phyloP scores from a whole-genome alignment of 2,329 filamentous ascomycete genomes.

The Trichophyton verrucosum region DNA sequence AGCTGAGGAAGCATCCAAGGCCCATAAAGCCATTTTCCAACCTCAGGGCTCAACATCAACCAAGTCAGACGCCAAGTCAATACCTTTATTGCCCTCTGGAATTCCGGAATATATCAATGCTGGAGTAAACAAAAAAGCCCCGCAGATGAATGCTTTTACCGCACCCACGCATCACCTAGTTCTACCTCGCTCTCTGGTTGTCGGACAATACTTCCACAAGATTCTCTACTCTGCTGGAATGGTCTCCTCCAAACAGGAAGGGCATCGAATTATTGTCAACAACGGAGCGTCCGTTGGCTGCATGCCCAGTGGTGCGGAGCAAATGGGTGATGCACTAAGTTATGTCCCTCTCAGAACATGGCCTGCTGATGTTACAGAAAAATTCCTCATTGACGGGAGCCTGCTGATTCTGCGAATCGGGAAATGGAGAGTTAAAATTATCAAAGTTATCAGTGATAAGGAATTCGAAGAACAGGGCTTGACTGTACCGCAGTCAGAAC shows the following conservation, averaged over 20 bases:
- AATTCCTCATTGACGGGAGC: slow-evolving; percentile 40
- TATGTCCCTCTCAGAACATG: slow-evolving; percentile 40
- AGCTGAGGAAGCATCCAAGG: slow-evolving; percentile 49
- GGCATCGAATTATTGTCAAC: slow-evolving; percentile 37
- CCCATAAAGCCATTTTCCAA: slow-evolving; percentile 41
- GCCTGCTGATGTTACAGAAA: slow-evolving; percentile 31
- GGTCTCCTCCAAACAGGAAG: slow-evolving; percentile 40
- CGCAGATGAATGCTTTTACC: slow-evolving; percentile 3
- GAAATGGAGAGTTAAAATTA: slow-evolving; percentile 49
- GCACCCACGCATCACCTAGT: slow-evolving; percentile 9
- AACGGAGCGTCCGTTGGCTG: slow-evolving; percentile 41
- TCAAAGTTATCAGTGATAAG: slow-evolving; percentile 44
- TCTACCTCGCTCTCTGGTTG: slow-evolving; percentile 37
- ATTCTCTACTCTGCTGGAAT: slow-evolving; percentile 42
- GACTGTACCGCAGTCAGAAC: not conserved
- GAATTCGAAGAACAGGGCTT: slow-evolving; percentile 38
- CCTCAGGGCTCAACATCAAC: slow-evolving; percentile 21
- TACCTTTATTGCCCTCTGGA: slow-evolving; percentile 15
- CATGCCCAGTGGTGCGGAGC: slow-evolving; percentile 27
- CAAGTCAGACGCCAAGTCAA: not conserved
- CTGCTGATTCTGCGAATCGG: slow-evolving; percentile 45
- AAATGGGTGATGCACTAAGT: slow-evolving; percentile 34
- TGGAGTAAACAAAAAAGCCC: not conserved
- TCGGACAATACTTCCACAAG: slow-evolving; percentile 36
- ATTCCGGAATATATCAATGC: not conserved